A percentile compares a stretch with the other conserved stretches of the same genome.
These are phyloP conservation scores for Tolypocladium ovalisporum DNA, from an alignment of 2,329 filamentous ascomycete genomes.

Conservation along the genomic window DNA sequence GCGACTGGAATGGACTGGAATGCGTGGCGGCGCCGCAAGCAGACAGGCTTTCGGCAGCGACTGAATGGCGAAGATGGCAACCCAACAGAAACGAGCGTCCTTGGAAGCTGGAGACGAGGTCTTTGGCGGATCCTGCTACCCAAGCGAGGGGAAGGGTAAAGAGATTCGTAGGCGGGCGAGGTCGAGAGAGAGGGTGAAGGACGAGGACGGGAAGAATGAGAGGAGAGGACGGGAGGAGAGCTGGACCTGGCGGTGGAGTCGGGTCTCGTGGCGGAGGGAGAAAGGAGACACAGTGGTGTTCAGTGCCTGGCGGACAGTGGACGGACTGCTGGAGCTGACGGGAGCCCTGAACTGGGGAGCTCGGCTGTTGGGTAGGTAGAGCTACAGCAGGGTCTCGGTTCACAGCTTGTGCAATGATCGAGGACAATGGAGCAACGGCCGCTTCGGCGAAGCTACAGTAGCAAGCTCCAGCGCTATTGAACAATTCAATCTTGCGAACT, in stretches of 20 bases:
- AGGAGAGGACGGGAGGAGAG: neutral
- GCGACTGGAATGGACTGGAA: slow-evolving; percentile 6
- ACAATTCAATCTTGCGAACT: neutral
- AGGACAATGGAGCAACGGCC: neutral
- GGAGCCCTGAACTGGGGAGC: neutral
- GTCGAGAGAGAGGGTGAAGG: neutral
- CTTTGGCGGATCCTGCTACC: neutral
- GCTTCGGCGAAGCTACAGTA: too few relatives aligned
- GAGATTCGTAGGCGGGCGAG: neutral
- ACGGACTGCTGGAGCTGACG: neutral
- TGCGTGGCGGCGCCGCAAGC: slow-evolving; percentile 6
- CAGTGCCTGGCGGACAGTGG: neutral
- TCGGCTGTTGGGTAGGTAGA: neutral
- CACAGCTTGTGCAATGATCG: too few relatives aligned
- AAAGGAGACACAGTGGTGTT: neutral
- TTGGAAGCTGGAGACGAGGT: neutral
- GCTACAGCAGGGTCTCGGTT: neutral
- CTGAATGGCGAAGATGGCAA: neutral
- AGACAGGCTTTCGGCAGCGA: neutral
- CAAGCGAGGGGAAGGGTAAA: neutral
- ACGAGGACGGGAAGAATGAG: neutral
- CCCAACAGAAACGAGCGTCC: neutral
- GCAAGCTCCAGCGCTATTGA: neutral
- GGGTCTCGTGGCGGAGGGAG: neutral
- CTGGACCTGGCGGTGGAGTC: neutral